A percentile compares a stretch with the other conserved stretches of the same genome.
These are phyloP conservation scores for Cucurbita pepo DNA, from an alignment of 306 rosid genomes.

Conservation along the genomic window DNA sequence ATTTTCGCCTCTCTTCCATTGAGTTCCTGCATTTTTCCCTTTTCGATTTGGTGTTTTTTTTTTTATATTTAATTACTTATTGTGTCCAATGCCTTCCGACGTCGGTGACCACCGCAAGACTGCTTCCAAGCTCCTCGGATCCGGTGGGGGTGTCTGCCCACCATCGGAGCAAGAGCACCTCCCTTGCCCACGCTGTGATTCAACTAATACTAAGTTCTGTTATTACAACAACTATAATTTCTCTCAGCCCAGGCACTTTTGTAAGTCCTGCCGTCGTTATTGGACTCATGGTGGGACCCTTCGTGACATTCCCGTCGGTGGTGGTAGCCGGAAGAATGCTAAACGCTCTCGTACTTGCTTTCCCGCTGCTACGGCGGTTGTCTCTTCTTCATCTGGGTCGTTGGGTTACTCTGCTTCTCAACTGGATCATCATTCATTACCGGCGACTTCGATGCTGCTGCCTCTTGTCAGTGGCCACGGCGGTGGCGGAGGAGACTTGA, in stretches of 20 bases:
- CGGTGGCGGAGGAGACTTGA: conserved; percentile 17
- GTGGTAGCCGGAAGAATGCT: conserved; percentile 78
- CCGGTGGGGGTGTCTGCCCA: conserved; percentile 12
- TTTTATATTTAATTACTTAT: too few relatives aligned
- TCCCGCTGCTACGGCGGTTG: not conserved
- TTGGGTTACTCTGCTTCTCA: not conserved
- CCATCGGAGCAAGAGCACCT: conserved; percentile 85
- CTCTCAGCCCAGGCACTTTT: conserved; percentile 97
- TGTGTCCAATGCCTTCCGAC: conserved; percentile 39
- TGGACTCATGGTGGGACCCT: conserved; percentile 99
- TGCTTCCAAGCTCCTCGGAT: conserved; percentile 11
- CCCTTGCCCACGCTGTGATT: conserved; percentile 90
- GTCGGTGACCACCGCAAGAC: conserved; percentile 36
- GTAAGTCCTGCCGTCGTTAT: conserved; percentile 96
- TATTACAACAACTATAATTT: conserved; percentile 93
- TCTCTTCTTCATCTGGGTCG: not conserved
- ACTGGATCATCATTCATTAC: conserved; percentile 6
- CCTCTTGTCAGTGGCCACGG: conserved; percentile 19
- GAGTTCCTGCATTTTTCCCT: too few relatives aligned
- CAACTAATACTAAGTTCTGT: conserved; percentile 90
- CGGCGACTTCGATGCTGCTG: conserved; percentile 20
- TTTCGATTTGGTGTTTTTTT: too few relatives aligned
- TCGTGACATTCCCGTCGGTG: conserved; percentile 91
- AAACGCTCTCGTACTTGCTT: conserved; percentile 68
- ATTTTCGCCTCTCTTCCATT: not conserved